These are phyloP conservation scores for Xylaria longipes DNA, from an alignment of 495 filamentous ascomycete genomes.

Conservation along the genomic window DNA sequence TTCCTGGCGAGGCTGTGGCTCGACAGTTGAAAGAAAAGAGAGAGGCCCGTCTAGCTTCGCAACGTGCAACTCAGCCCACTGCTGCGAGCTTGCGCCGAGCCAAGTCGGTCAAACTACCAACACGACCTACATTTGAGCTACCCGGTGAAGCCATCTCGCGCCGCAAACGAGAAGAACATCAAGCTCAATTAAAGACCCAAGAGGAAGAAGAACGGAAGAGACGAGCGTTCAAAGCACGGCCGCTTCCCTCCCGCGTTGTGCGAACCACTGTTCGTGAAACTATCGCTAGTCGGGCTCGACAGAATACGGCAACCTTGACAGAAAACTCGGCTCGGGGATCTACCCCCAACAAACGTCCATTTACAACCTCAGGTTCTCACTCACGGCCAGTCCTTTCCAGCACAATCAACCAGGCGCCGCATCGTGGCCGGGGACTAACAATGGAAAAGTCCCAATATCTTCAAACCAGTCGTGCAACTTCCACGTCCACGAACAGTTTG, in stretches of 20 bases:
- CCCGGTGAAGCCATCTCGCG: slow-evolving; percentile 76
- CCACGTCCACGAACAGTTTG: slow-evolving; percentile 48
- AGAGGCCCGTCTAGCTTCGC: slow-evolving; percentile 53
- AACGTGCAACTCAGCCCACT: slow-evolving; percentile 48
- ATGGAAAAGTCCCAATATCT: slow-evolving; percentile 23
- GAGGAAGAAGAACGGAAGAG: slow-evolving; percentile 65
- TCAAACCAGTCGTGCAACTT: slow-evolving; percentile 42
- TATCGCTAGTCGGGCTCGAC: slow-evolving; percentile 63
- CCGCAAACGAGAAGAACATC: slow-evolving; percentile 68
- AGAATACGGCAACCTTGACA: slow-evolving; percentile 46
- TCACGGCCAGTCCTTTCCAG: slow-evolving; percentile 34
- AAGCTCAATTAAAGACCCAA: slow-evolving; percentile 66
- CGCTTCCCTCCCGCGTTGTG: slow-evolving; percentile 54
- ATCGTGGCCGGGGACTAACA: slow-evolving; percentile 34
- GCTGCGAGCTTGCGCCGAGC: slow-evolving; percentile 38
- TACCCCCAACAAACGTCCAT: slow-evolving; percentile 30
- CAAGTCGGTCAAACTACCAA: slow-evolving; percentile 67
- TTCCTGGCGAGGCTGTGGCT: slow-evolving; percentile 74
- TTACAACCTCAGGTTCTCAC: slow-evolving; percentile 7
- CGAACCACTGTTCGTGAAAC: slow-evolving; percentile 55
- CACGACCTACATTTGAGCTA: slow-evolving; percentile 70
- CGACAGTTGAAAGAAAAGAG: slow-evolving; percentile 63
- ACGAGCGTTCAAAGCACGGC: slow-evolving; percentile 69
- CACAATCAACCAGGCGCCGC: slow-evolving; percentile 31
- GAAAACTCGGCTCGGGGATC: slow-evolving; percentile 34